Evolutionary conservation across 2,329 filamentous ascomycete species (phyloP), one percentile per base, ranked within the genome.

Genomic region (Sphaceloma murrayae): DNA sequence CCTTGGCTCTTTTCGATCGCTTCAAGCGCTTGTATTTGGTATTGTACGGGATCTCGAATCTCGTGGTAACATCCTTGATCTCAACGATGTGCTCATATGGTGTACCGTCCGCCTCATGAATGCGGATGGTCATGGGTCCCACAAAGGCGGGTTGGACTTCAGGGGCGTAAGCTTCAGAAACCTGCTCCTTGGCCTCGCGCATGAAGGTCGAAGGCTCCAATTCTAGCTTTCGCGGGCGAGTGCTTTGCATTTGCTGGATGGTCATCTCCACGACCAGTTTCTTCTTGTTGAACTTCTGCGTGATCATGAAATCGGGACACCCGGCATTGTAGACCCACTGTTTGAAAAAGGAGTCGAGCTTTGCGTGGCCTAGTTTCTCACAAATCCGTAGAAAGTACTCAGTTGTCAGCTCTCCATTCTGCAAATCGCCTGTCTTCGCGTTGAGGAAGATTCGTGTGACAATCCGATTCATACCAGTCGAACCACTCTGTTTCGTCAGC

Each of bases 21-120:
- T 98, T 98, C 2, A 98, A 72, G 6, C 93, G 80, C 67, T 96
- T 98, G 67, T 98, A 98, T 61, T 98, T 98, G 0, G 91, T 98
- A 56, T 96, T 96, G 65, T 98, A 98, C 0, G 89, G 88, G 49
- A 98, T 95, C 50, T 95, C 88, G 48, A 96, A 84, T 58, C 82
- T 85, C 2, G 83, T 85, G 10, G 78, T 75, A 19, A 82, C 80
- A 53, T 95, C 87, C 48, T 87, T 87, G 58, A 98, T 94, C 56
- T 95, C 86, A 22, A 96, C 81, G 50, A 95, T 95, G 58, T 98
- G 91, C 60, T 98, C 91, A 58, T 98, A 98, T 2, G 91, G 91
- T 0, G 91, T 96, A 7, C 91, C 91, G 57, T 98, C 93, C 17
- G 91, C 91, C 67, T 98, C 91, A 64, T 98, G 91, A 50, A 98